A percentile compares a stretch with the other conserved stretches of the same genome.
These are phyloP conservation scores for Pterulicium gracile DNA, from an alignment of 1,284 basidiomycete species.

Conservation along the genomic window DNA sequence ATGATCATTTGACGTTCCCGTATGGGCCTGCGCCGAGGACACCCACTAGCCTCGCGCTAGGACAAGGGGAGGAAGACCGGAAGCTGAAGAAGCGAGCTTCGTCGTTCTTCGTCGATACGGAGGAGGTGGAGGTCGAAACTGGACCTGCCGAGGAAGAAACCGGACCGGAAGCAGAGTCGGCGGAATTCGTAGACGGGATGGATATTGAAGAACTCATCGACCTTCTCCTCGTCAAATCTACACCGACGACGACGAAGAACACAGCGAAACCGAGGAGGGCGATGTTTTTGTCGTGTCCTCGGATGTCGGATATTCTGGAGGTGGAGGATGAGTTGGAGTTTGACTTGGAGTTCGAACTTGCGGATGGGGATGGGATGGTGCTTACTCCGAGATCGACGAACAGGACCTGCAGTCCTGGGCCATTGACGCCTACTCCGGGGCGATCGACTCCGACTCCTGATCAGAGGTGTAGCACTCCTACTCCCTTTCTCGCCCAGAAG, in stretches of 20 bases:
- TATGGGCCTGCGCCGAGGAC: conserved; percentile 25
- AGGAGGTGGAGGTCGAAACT: not conserved
- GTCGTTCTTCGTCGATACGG: not conserved
- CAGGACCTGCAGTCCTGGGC: not conserved
- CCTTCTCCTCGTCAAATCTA: not conserved
- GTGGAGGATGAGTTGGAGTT: not conserved
- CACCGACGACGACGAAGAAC: not conserved
- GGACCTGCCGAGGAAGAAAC: not conserved
- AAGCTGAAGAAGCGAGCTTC: conserved; percentile 6
- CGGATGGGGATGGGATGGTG: too few species aligned
- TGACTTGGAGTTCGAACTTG: too few species aligned
- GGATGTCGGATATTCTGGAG: not conserved
- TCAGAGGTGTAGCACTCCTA: conserved; percentile 4
- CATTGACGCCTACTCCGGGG: not conserved
- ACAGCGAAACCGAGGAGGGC: not conserved
- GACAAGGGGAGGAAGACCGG: conserved; percentile 6
- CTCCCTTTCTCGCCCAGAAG: conserved; percentile 6
- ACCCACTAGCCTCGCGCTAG: too few species aligned
- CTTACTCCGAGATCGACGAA: not conserved
- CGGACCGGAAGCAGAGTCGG: not conserved
- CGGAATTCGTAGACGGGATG: not conserved
- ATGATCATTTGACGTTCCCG: conserved; percentile 59
- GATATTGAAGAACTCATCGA: not conserved
- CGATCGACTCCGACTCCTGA: not conserved
- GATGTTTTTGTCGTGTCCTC: not conserved